Evolutionary conservation across 1,284 basidiomycete genomes (phyloP).

Genomic region (Cerioporus squamosus): DNA sequence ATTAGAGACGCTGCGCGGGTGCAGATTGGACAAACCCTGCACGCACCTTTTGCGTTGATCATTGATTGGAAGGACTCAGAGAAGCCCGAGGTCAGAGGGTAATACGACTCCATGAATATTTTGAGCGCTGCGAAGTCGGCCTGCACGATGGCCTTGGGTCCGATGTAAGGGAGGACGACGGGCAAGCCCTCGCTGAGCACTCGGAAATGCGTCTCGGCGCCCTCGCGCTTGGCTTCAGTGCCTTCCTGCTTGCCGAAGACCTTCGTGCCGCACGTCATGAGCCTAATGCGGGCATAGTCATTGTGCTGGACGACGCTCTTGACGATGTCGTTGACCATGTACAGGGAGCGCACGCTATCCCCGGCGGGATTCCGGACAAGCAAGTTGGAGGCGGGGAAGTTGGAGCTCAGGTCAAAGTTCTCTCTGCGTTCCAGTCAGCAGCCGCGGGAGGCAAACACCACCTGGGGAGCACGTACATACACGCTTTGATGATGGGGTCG

Average conservation of each 20-base stretch:
- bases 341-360: slow-evolving; percentile 81
- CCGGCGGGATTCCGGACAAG: slow-evolving; percentile 90
- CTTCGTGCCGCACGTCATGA: slow-evolving; percentile 93
- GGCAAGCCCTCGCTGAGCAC: slow-evolving; percentile 87
- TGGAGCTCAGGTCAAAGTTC: slow-evolving; percentile 74
- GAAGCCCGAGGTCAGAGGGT: slow-evolving; percentile 72
- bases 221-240: slow-evolving; percentile 38
- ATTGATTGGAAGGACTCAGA: slow-evolving; percentile 56
- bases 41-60: slow-evolving; percentile 56
- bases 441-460: not conserved
- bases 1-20: not conserved
- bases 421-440: slow-evolving; percentile 46
- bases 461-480: slow-evolving; percentile 58
- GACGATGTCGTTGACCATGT: slow-evolving; percentile 88
- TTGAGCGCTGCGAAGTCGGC: slow-evolving; percentile 66
- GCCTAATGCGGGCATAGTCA: slow-evolving; percentile 83
- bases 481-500: slow-evolving; percentile 71
- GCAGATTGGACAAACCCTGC: not conserved
- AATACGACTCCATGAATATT: slow-evolving; percentile 74
- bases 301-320: slow-evolving; percentile 83
- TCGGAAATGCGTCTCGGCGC: slow-evolving; percentile 67
- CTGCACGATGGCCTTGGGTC: slow-evolving; percentile 63
- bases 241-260: slow-evolving; percentile 74
- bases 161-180: slow-evolving; percentile 82
- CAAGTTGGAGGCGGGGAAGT: slow-evolving; percentile 78